phyloP scores from a whole-genome alignment of 257 asterid species.

The Petrea volubilis region DNA sequence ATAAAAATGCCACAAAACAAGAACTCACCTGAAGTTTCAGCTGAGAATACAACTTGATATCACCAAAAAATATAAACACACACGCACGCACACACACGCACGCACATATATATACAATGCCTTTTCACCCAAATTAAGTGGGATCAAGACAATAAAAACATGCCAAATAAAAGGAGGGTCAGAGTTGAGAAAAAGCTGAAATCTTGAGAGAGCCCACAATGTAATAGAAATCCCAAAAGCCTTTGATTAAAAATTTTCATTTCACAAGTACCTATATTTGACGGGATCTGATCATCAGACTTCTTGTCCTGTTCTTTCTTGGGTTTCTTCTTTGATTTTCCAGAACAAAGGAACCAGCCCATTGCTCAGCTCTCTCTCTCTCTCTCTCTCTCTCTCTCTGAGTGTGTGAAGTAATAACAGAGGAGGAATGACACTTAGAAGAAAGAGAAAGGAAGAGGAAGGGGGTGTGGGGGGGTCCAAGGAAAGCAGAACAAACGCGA shows the following conservation, averaged over 20 bases:
- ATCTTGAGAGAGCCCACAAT: constrained; percentile 20
- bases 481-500: constrained; percentile 35
- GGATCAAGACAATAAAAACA: constrained; percentile 6
- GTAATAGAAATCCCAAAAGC: not conserved
- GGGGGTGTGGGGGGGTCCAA: constrained; percentile 11
- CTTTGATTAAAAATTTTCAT: not conserved
- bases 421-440: constrained; percentile 22
- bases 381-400: not conserved
- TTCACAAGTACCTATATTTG: constrained; percentile 47
- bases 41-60: not conserved
- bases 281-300: constrained; percentile 73
- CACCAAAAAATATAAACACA: not conserved
- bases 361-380: constrained; percentile 19
- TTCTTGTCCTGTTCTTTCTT: constrained; percentile 41
- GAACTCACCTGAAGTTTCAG: not conserved
- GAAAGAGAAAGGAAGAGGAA: not conserved
- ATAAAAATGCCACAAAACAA: not conserved
- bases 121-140: constrained; percentile 3
- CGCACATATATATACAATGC: not conserved
- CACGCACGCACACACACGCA: not conserved
- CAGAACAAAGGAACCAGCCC: constrained; percentile 76
- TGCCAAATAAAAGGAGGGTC: not conserved
- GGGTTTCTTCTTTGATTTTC: constrained; percentile 66
- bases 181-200: not conserved
- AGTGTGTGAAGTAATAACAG: not conserved